These are phyloP conservation scores for Tricharina praecox DNA, from an alignment of 495 filamentous ascomycete genomes.

Conservation along the genomic window DNA sequence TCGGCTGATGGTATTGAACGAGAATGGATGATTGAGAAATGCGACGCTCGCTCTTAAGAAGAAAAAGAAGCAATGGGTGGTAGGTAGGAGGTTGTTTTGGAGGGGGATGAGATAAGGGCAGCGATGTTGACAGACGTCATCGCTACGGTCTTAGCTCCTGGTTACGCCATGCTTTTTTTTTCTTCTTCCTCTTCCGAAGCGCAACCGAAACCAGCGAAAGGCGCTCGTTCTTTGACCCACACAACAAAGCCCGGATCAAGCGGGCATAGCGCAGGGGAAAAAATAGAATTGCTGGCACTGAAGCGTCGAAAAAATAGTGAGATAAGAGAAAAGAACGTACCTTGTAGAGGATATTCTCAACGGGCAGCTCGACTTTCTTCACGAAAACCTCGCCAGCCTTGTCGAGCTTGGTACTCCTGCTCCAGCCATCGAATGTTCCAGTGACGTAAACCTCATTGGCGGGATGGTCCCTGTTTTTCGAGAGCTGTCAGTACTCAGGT, in stretches of 20 bases:
- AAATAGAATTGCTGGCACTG: too few relatives aligned
- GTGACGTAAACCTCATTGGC: conserved; percentile 70
- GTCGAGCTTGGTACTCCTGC: conserved; percentile 62
- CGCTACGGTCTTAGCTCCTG: too few relatives aligned
- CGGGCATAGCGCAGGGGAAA: too few relatives aligned
- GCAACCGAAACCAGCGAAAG: too few relatives aligned
- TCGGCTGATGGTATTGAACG: conserved; percentile 1
- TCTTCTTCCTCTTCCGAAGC: too few relatives aligned
- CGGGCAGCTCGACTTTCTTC: conserved; percentile 58
- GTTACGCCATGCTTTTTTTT: too few relatives aligned
- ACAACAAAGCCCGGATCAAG: too few relatives aligned
- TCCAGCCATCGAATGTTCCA: conserved; percentile 90
- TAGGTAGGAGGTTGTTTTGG: conserved; percentile 1
- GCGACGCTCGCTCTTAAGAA: too few relatives aligned
- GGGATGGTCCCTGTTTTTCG: conserved; percentile 22
- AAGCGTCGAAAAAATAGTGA: too few relatives aligned
- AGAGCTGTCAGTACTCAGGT: too few relatives aligned
- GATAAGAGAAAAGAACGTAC: conserved; percentile 33
- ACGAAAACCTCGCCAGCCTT: conserved; percentile 51
- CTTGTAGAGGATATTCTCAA: conserved; percentile 62
- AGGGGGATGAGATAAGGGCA: conserved; percentile 9
- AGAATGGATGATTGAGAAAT: conserved; percentile 30
- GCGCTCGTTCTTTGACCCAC: too few relatives aligned
- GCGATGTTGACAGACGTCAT: neutral
- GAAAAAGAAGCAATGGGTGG: conserved; percentile 4